phyloP scores from a whole-genome alignment of 1,284 basidiomycete species.

The Trichosporon ovoides region DNA sequence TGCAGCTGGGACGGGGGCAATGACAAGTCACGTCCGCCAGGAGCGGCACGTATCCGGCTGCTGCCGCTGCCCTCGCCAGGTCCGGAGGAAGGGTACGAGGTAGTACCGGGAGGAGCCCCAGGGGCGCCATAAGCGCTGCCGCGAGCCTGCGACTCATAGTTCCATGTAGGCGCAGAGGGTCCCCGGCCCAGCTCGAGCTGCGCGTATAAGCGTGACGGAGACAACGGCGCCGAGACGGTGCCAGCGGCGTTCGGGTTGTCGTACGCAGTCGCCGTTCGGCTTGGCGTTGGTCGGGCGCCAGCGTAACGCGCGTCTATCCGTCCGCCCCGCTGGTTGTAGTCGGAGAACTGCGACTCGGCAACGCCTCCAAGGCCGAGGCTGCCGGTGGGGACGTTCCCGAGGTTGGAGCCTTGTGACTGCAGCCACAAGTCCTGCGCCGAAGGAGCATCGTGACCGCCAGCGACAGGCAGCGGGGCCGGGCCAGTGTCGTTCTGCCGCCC shows the following conservation, averaged over 20 bases:
- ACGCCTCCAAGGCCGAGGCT: conserved; percentile 29
- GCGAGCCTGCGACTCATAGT: conserved; percentile 6
- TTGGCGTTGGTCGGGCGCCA: background rate
- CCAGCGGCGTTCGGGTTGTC: conserved; percentile 37
- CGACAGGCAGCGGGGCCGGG: background rate
- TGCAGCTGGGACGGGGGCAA: conserved; percentile 13
- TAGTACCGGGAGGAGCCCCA: conserved; percentile 3
- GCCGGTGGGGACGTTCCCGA: conserved; percentile 28
- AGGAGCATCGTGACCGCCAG: background rate
- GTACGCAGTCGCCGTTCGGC: conserved; percentile 23
- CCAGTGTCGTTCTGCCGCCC: conserved; percentile 27
- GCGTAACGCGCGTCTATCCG: conserved; percentile 5
- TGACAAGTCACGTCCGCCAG: conserved; percentile 12
- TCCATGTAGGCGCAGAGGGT: conserved; percentile 12
- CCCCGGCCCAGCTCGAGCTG: conserved; percentile 40
- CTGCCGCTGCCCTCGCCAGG: conserved; percentile 9
- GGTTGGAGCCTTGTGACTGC: conserved; percentile 40
- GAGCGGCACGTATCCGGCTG: conserved; percentile 6
- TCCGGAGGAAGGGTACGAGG: conserved; percentile 1
- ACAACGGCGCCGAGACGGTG: conserved; percentile 46
- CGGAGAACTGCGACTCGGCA: conserved; percentile 20
- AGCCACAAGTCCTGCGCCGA: conserved; percentile 45
- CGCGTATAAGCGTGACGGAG: conserved; percentile 43
- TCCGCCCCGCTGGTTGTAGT: conserved; percentile 19
- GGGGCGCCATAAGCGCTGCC: conserved; percentile 18